Conservation (phyloP, 495 filamentous ascomycete genomes). For the Neurospora sp. region DNA sequence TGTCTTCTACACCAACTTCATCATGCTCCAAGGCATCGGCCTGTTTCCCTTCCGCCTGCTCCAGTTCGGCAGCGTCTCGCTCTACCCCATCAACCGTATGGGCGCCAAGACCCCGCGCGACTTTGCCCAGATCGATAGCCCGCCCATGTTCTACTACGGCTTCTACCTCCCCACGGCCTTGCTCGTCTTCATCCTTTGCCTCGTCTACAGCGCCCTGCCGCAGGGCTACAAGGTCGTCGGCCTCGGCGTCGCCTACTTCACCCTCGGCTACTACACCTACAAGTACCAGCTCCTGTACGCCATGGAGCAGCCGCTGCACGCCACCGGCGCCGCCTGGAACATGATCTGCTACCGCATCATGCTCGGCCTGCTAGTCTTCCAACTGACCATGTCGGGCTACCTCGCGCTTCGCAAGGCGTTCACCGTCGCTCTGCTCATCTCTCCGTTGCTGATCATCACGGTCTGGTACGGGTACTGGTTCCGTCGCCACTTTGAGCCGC, state of each 20-base stretch:
- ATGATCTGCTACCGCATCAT: slow-evolving; percentile 89
- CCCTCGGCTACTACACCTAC: slow-evolving; percentile 84
- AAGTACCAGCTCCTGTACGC: slow-evolving; percentile 97
- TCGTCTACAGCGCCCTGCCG: slow-evolving; percentile 86
- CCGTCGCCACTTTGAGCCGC: slow-evolving; percentile 61
- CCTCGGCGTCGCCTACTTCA: slow-evolving; percentile 80
- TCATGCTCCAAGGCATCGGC: slow-evolving; percentile 85
- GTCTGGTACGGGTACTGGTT: slow-evolving; percentile 81
- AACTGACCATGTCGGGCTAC: slow-evolving; percentile 81
- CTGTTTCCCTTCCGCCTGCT: slow-evolving; percentile 88
- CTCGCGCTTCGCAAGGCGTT: slow-evolving; percentile 67
- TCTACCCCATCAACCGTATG: slow-evolving; percentile 74
- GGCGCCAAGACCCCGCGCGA: slow-evolving; percentile 85
- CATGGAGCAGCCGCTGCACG: slow-evolving; percentile 95
- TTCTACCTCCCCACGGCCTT: slow-evolving; percentile 91
- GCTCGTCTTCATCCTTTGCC: slow-evolving; percentile 83
- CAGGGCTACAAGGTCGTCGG: slow-evolving; percentile 71
- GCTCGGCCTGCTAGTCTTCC: slow-evolving; percentile 75
- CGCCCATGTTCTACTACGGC: slow-evolving; percentile 87
- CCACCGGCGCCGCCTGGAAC: slow-evolving; percentile 86
- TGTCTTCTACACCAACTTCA: slow-evolving; percentile 87
- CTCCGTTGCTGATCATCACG: slow-evolving; percentile 66
- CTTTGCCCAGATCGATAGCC: slow-evolving; percentile 71
- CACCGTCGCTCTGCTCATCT: slow-evolving; percentile 56
- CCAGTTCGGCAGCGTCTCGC: slow-evolving; percentile 72